Evolutionary conservation across 2,329 filamentous ascomycete species (phyloP).

Genomic region (Lecanicillium sp.): DNA sequence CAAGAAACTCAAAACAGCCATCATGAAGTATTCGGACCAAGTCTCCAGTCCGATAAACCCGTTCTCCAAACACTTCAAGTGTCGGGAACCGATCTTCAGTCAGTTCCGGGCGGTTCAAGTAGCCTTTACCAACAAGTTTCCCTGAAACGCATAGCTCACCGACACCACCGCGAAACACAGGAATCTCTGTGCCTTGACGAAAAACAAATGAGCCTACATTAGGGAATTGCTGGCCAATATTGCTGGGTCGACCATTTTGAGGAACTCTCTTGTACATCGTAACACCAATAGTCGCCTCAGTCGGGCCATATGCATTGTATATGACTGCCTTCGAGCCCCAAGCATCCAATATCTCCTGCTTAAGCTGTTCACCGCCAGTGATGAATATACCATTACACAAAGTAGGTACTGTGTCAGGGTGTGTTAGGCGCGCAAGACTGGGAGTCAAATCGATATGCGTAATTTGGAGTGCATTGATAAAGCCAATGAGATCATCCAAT

Average conservation of each 20-base stretch:
- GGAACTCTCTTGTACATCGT: conserved; percentile 84
- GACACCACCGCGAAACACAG: conserved; percentile 68
- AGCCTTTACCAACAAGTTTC: conserved; percentile 80
- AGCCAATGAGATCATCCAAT: conserved; percentile 69
- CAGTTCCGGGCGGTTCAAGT: conserved; percentile 71
- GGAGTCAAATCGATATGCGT: conserved; percentile 91
- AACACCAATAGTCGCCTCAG: conserved; percentile 85
- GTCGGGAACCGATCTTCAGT: conserved; percentile 69
- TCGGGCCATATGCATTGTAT: conserved; percentile 89
- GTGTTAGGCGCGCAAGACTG: conserved; percentile 69
- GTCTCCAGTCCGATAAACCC: conserved; percentile 82
- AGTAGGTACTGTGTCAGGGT: conserved; percentile 72
- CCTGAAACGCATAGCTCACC: conserved; percentile 88
- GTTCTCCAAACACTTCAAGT: conserved; percentile 45
- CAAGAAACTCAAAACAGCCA: conserved; percentile 77
- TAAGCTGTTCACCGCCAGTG: conserved; percentile 80
- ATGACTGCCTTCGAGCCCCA: conserved; percentile 78
- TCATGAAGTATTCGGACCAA: conserved; percentile 75
- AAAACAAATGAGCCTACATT: conserved; percentile 84
- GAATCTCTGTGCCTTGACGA: conserved; percentile 55
- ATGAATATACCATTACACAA: conserved; percentile 83
- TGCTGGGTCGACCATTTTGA: conserved; percentile 68
- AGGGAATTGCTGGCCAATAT: conserved; percentile 79
- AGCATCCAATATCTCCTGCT: conserved; percentile 77
- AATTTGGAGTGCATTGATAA: conserved; percentile 64